phyloP scores from a whole-genome alignment of 2,329 filamentous ascomycete genomes.

The Cladosporium cucumerinum region DNA sequence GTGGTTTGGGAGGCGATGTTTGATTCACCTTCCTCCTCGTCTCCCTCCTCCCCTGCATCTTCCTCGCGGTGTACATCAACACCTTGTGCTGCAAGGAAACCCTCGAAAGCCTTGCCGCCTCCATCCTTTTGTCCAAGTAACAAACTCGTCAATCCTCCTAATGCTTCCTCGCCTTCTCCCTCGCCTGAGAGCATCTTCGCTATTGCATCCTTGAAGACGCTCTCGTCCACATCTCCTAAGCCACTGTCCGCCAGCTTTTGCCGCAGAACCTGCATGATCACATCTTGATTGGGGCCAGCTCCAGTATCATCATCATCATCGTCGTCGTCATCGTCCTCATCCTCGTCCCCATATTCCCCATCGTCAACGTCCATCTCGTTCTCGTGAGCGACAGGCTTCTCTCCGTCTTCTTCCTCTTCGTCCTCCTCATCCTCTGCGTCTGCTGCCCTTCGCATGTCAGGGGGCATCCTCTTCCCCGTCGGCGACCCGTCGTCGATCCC shows the following conservation, averaged over 20 bases:
- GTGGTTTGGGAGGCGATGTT: background rate
- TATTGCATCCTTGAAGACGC: slow-evolving; percentile 42
- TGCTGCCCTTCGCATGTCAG: slow-evolving; percentile 31
- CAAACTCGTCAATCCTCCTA: slow-evolving; percentile 42
- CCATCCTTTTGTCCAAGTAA: slow-evolving; percentile 35
- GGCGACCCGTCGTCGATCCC: slow-evolving; percentile 22
- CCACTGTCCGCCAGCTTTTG: slow-evolving; percentile 32
- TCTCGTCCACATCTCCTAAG: slow-evolving; percentile 40
- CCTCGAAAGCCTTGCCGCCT: slow-evolving; percentile 6
- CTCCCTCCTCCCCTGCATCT: background rate
- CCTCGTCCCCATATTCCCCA: slow-evolving; percentile 14
- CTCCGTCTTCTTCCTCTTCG: slow-evolving; percentile 10
- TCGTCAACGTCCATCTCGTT: slow-evolving; percentile 17
- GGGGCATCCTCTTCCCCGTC: slow-evolving; percentile 25
- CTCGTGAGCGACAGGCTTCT: slow-evolving; percentile 14
- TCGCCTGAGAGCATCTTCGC: slow-evolving; percentile 44
- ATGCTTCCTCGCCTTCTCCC: slow-evolving; percentile 41
- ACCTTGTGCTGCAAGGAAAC: slow-evolving; percentile 7
- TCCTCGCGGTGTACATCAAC: slow-evolving; percentile 1
- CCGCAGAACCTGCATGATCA: slow-evolving; percentile 34
- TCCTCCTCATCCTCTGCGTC: slow-evolving; percentile 21
- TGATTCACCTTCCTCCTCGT: background rate
- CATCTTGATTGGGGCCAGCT: slow-evolving; percentile 37
- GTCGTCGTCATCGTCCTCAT: background rate
- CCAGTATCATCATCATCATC: slow-evolving; percentile 15